A percentile compares a stretch with the other conserved stretches of the same genome.
phyloP scores from a whole-genome alignment of 179 eudicot genomes.

The Beta corolliflora region DNA sequence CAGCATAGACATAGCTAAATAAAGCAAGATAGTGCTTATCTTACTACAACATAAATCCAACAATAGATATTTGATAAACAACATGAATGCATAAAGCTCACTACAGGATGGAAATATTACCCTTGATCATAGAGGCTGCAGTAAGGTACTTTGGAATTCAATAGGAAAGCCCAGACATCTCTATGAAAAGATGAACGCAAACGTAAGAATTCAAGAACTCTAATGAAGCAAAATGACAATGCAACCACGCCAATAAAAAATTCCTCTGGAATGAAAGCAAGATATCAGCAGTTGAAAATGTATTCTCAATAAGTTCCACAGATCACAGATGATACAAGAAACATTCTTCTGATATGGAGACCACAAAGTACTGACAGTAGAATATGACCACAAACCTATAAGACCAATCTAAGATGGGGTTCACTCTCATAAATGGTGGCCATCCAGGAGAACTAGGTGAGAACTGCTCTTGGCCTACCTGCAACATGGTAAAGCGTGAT shows the following conservation, averaged over 20 bases:
- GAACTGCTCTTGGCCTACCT: constrained; percentile 99
- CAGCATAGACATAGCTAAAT: neutral
- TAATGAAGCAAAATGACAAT: neutral
- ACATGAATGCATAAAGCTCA: neutral
- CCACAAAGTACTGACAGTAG: neutral
- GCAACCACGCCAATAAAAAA: neutral
- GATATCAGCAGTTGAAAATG: neutral
- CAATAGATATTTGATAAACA: constrained; percentile 8
- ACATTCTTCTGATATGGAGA: neutral
- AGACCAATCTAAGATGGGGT: constrained; percentile 98
- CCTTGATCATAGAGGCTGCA: constrained; percentile 99
- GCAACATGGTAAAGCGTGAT: constrained; percentile 27
- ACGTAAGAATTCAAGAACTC: constrained; percentile 10
- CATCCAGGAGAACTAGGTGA: constrained; percentile 98
- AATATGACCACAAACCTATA: constrained; percentile 58
- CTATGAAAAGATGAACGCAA: constrained; percentile 47
- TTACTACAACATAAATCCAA: neutral
- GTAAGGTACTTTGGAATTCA: constrained; percentile 86
- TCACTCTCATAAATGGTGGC: constrained; percentile 99
- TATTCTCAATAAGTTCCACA: neutral
- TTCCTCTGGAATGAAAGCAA: neutral
- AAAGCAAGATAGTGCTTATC: neutral
- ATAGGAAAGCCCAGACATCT: constrained; percentile 95
- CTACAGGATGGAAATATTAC: constrained; percentile 37
- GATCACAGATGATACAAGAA: neutral